Evolutionary conservation across 1,139 yeast genomes (phyloP).

Genomic region (Hemisphaericaspora xylofermentans): DNA sequence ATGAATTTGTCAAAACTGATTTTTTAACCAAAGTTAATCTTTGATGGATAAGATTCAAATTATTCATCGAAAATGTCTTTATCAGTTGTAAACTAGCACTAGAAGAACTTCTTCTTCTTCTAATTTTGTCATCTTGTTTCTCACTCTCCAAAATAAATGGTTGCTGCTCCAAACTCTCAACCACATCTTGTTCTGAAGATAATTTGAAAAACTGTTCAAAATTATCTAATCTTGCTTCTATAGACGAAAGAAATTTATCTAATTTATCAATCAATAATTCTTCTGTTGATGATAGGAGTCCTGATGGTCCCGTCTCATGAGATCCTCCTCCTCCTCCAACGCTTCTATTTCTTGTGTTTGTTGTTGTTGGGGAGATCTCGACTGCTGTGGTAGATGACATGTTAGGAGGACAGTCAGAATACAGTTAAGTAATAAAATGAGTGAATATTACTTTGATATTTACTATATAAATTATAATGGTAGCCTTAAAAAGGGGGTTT

Average conservation of each 20-base stretch:
- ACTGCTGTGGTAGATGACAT: not conserved
- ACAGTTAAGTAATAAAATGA: no score
- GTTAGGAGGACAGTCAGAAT: no score
- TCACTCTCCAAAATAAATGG: not conserved
- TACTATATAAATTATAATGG: no score
- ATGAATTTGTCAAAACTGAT: constrained; percentile 42
- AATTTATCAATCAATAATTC: constrained; percentile 50
- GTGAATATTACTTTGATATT: no score
- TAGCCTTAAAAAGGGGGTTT: no score
- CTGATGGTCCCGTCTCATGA: not conserved
- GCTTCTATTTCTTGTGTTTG: not conserved
- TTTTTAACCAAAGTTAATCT: constrained; percentile 42
- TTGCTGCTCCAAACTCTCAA: constrained; percentile 8
- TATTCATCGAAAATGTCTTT: constrained; percentile 31
- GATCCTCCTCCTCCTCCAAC: no score
- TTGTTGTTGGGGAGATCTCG: not conserved
- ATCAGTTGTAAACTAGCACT: constrained; percentile 32
- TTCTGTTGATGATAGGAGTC: constrained; percentile 31
- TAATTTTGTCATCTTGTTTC: not conserved
- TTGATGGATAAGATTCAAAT: constrained; percentile 42
- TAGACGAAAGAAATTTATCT: constrained; percentile 52
- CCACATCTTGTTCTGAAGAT: constrained; percentile 18
- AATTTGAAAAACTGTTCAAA: constrained; percentile 52
- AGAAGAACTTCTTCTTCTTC: constrained; percentile 24
- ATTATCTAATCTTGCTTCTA: constrained; percentile 51